phyloP scores from a whole-genome alignment of 148 eudicot species.

The Linanthus parryae region DNA sequence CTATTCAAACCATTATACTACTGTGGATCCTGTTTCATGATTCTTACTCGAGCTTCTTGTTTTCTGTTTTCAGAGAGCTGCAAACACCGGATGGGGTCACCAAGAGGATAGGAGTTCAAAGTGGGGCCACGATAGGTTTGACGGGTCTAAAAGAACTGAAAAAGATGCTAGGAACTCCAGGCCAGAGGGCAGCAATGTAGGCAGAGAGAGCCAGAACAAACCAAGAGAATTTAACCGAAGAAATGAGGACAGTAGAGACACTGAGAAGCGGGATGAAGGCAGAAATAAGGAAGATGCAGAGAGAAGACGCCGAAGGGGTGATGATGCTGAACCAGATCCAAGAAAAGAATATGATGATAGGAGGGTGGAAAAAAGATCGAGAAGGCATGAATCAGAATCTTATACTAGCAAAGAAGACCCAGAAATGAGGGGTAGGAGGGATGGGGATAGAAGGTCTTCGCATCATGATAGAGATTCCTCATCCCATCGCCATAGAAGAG shows the following conservation, averaged over 20 bases:
- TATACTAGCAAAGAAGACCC: constrained; percentile 27
- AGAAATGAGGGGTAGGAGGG: constrained; percentile 24
- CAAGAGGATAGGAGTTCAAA: constrained; percentile 56
- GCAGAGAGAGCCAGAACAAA: constrained; percentile 22
- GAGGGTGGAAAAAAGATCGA: constrained; percentile 51
- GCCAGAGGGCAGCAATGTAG: constrained; percentile 15
- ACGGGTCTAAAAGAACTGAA: constrained; percentile 25
- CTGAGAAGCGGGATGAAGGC: constrained; percentile 21
- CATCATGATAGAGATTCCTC: constrained; percentile 40
- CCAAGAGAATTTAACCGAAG: constrained; percentile 17
- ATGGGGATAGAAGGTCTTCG: constrained; percentile 25
- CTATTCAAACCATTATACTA: too few species aligned
- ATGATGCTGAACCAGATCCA: constrained; percentile 29
- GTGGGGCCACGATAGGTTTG: constrained; percentile 54
- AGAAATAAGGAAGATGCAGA: constrained; percentile 24
- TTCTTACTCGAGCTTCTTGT: constrained; percentile 1
- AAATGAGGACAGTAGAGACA: constrained; percentile 29
- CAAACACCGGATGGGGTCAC: constrained; percentile 89
- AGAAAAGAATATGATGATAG: constrained; percentile 39
- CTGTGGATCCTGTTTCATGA: neutral
- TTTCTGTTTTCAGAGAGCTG: constrained; percentile 64
- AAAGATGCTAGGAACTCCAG: constrained; percentile 32
- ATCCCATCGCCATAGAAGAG: constrained; percentile 21
- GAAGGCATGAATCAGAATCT: constrained; percentile 29
- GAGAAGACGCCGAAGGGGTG: constrained; percentile 31